These are phyloP conservation scores for Trypanosoma vivax DNA, from an alignment of 208 protist genomes.

Conservation along the genomic window DNA sequence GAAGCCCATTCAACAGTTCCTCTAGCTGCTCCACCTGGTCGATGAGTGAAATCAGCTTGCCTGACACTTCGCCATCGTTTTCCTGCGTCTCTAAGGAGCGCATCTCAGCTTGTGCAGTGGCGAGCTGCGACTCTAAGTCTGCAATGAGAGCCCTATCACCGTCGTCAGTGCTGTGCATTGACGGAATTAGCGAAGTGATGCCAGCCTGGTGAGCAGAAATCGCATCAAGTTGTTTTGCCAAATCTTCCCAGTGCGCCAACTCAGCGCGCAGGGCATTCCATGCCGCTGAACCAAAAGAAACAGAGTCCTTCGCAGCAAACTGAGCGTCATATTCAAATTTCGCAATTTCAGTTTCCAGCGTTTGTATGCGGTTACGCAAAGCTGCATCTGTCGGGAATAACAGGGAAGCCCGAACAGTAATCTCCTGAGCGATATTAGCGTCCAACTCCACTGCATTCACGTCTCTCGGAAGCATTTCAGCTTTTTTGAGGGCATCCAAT, in stretches of 20 bases:
- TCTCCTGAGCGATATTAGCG: slow-evolving; percentile 72
- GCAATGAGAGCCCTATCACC: slow-evolving; percentile 34
- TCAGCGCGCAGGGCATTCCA: slow-evolving; percentile 60
- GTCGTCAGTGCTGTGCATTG: slow-evolving; percentile 13
- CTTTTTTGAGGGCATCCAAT: slow-evolving; percentile 51
- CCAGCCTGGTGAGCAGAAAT: slow-evolving; percentile 76
- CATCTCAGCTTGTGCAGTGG: slow-evolving; percentile 37
- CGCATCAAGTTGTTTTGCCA: slow-evolving; percentile 53
- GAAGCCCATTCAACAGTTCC: slow-evolving; percentile 39
- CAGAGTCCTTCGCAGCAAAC: slow-evolving; percentile 76
- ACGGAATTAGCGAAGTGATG: slow-evolving; percentile 40
- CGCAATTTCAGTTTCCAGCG: slow-evolving; percentile 63
- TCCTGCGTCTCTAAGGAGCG: slow-evolving; percentile 60
- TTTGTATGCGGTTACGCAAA: slow-evolving; percentile 41
- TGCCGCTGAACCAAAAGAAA: slow-evolving; percentile 53
- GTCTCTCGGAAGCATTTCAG: slow-evolving; percentile 42
- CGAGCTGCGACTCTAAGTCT: slow-evolving; percentile 53
- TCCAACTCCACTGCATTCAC: slow-evolving; percentile 67
- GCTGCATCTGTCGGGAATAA: slow-evolving; percentile 69
- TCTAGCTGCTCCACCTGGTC: slow-evolving; percentile 64
- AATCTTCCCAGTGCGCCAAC: slow-evolving; percentile 54
- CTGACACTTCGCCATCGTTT: slow-evolving; percentile 59
- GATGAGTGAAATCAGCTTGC: slow-evolving; percentile 68
- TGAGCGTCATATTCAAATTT: slow-evolving; percentile 80
- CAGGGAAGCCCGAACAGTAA: slow-evolving; percentile 57